phyloP scores from a whole-genome alignment of 805 yeast genomes.

The Saturnispora diversa region DNA sequence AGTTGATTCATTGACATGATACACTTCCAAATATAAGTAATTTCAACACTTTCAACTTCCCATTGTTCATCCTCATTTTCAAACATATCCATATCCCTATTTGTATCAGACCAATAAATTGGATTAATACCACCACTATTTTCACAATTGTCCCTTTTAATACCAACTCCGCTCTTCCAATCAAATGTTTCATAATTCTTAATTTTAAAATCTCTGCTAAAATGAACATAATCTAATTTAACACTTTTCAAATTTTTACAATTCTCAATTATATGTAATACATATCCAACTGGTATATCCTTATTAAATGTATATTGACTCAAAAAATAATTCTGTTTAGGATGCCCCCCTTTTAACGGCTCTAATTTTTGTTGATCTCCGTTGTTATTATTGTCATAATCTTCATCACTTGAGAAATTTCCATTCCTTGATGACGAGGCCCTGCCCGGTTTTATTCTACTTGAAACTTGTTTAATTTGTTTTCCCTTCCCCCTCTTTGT shows the following conservation, averaged over 20 bases:
- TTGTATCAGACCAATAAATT: constrained; percentile 27
- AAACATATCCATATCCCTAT: constrained; percentile 27
- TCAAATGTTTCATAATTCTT: constrained; percentile 36
- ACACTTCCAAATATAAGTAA: constrained; percentile 37
- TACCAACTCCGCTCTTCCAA: constrained; percentile 19
- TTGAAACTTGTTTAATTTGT: neutral
- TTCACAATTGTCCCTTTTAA: constrained; percentile 8
- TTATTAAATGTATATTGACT: constrained; percentile 55
- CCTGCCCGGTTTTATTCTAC: neutral
- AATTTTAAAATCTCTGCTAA: constrained; percentile 59
- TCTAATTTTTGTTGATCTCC: no score
- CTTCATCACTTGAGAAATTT: neutral
- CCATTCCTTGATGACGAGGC: no score
- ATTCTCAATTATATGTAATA: constrained; percentile 57
- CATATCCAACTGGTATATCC: constrained; percentile 73
- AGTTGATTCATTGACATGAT: constrained; percentile 18
- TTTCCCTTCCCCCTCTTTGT: neutral
- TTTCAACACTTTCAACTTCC: constrained; percentile 24
- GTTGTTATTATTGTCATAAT: constrained; percentile 5
- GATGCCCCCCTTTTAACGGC: constrained; percentile 42
- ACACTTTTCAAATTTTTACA: constrained; percentile 55
- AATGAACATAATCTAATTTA: constrained; percentile 52
- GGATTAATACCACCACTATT: constrained; percentile 15
- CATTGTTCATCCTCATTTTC: constrained; percentile 12
- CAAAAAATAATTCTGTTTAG: constrained; percentile 52